These are phyloP conservation scores for Cordyceps cicadae DNA, from an alignment of 2,329 filamentous ascomycete species.

Conservation along the genomic window DNA sequence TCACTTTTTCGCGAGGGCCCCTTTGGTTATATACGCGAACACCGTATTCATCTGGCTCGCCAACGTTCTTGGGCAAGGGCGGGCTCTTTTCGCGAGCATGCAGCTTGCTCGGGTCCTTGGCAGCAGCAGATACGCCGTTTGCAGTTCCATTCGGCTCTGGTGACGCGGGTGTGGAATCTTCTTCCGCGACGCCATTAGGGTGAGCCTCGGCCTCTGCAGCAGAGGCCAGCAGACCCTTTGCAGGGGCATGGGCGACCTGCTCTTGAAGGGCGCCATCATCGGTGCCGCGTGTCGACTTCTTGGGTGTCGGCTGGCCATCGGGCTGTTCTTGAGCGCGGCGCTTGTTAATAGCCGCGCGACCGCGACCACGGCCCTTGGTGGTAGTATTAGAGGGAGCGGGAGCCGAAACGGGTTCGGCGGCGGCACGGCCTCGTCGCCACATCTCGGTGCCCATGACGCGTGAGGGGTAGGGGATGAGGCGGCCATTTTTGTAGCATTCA, in stretches of 20 bases:
- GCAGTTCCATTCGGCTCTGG: slow-evolving; percentile 24
- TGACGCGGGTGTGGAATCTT: slow-evolving; percentile 28
- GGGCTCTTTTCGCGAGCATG: slow-evolving; percentile 31
- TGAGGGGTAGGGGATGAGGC: slow-evolving; percentile 38
- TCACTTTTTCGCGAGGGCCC: slow-evolving; percentile 34
- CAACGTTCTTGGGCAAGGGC: slow-evolving; percentile 29
- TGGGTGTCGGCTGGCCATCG: slow-evolving; percentile 41
- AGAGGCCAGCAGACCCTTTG: slow-evolving; percentile 32
- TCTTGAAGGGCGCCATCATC: slow-evolving; percentile 22
- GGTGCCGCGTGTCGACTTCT: slow-evolving; percentile 34
- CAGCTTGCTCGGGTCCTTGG: slow-evolving; percentile 22
- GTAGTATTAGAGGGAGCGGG: slow-evolving; percentile 19
- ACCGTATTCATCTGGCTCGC: slow-evolving; percentile 44
- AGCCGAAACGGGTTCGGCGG: slow-evolving; percentile 29
- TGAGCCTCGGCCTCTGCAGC: slow-evolving; percentile 28
- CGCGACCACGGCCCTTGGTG: slow-evolving; percentile 26
- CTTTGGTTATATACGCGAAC: slow-evolving; percentile 35
- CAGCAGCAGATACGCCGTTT: slow-evolving; percentile 21
- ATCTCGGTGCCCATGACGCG: slow-evolving; percentile 35
- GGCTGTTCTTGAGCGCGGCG: slow-evolving; percentile 42
- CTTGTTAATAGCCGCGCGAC: slow-evolving; percentile 31
- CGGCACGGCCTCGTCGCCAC: slow-evolving; percentile 29
- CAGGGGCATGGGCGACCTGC: slow-evolving; percentile 24
- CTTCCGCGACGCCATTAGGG: slow-evolving; percentile 27
- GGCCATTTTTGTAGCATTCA: slow-evolving; percentile 31